phyloP scores from a whole-genome alignment of 2,329 filamentous ascomycete species.

The Penicillium sp. region DNA sequence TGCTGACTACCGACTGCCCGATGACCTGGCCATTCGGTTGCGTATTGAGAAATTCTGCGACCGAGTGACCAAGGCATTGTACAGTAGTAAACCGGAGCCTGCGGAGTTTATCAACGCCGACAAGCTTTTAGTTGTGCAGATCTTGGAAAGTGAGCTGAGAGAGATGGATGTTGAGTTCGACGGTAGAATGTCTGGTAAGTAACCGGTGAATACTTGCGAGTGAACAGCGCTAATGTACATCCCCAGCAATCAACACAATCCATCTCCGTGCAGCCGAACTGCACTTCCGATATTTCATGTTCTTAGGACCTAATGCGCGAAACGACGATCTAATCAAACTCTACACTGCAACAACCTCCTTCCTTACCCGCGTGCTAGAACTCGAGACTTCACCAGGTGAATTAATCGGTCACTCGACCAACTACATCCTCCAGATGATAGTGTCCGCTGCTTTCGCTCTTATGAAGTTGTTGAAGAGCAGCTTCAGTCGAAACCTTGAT shows the following conservation, averaged over 20 bases:
- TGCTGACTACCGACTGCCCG: slow-evolving; percentile 47
- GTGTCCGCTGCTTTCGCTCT: slow-evolving; percentile 61
- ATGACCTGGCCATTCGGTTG: slow-evolving; percentile 49
- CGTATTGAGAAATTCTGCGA: slow-evolving; percentile 58
- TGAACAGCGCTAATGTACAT: neutral
- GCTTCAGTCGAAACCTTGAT: slow-evolving; percentile 55
- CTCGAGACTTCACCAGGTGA: slow-evolving; percentile 45
- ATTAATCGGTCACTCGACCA: slow-evolving; percentile 52
- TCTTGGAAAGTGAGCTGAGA: slow-evolving; percentile 44
- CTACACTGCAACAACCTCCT: slow-evolving; percentile 45
- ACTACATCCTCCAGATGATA: slow-evolving; percentile 64
- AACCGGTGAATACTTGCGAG: neutral
- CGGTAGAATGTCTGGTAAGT: slow-evolving; percentile 35
- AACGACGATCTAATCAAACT: slow-evolving; percentile 45
- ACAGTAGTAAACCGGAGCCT: slow-evolving; percentile 54
- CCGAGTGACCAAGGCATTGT: slow-evolving; percentile 54
- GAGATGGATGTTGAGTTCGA: slow-evolving; percentile 53
- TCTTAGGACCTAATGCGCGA: slow-evolving; percentile 44
- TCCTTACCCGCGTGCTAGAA: slow-evolving; percentile 45
- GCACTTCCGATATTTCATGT: slow-evolving; percentile 46
- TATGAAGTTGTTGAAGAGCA: slow-evolving; percentile 62
- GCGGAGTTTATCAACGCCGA: slow-evolving; percentile 46
- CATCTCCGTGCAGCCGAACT: slow-evolving; percentile 46
- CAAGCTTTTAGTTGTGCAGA: slow-evolving; percentile 43
- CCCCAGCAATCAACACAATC: slow-evolving; percentile 44